Evolutionary conservation across 768 basidiomycete species (phyloP), one percentile per base, ranked within the genome.

Genomic region (Suillus placidus): DNA sequence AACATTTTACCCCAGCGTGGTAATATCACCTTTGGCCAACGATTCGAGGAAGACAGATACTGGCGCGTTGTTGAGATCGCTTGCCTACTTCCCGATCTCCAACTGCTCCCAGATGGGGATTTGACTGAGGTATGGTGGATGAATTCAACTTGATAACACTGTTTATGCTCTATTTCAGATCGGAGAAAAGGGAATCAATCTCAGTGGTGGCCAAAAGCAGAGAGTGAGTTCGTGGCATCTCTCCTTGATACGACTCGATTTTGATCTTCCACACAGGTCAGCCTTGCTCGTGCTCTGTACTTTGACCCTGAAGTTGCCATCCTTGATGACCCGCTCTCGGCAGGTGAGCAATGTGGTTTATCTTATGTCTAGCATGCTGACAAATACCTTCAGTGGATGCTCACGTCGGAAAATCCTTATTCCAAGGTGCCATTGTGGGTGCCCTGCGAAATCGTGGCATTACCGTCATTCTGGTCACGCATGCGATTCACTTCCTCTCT

Each of bases 241-340:
- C 4, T 26, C 57, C 6, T 26, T 34, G 52, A 13, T n/a, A 18
- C 2, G 20, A 32, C 35, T 32, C n/a, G 6, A 47, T 16, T 9
- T 26, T 20, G 35, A 42, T 45, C 7, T 34, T 32, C 2, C 26
- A 42, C 38, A 6, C 69, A 88, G 78, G 82, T 92, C 54, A 91
- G 89, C 70, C 89, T 92, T 40, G 89, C 89, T 12, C 75, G 91
- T 52, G 88, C 89, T 0, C 74, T 92, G 5, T 93, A 93, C 73
- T 86, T 80, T 69, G 77, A 87, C 65, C 86, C 88, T 3, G 87
- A 89, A 62, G 75, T 89, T 30, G 77, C 87, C 18, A 78, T 89
- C n/a, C 79, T 90, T 61, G 88, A 90, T 71, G 88, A 89, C 71
- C 87, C 88, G 1, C 79, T 89, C 9, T 88, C 87, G 60, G 88